Conservation (phyloP, 163 green algal species). For the Prototheca wickerhamii region DNA sequence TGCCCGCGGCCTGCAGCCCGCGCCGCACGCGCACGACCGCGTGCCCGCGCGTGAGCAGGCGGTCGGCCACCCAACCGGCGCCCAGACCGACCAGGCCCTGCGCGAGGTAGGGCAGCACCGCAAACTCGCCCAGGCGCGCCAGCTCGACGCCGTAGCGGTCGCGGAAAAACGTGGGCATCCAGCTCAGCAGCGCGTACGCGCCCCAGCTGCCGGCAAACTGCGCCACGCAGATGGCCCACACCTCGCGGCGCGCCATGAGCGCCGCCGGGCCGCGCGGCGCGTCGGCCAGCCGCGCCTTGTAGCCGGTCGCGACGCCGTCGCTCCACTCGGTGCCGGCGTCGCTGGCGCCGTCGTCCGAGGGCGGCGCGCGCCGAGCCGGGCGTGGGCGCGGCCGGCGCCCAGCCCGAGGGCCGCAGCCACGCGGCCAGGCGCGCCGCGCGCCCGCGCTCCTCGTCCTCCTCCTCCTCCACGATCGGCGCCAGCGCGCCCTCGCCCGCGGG, state of each 20-base stretch:
- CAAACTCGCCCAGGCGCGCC: constrained; percentile 46
- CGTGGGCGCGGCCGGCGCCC: not conserved
- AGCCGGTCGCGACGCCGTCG: constrained; percentile 6
- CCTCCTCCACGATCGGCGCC: not conserved
- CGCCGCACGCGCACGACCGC: constrained; percentile 41
- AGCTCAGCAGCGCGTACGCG: constrained; percentile 69
- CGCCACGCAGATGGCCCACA: constrained; percentile 64
- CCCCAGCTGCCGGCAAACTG: constrained; percentile 63
- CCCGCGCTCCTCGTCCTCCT: not conserved
- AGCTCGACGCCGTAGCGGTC: constrained; percentile 46
- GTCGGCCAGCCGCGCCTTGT: not conserved
- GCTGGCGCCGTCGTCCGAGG: not conserved
- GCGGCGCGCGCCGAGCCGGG: not conserved
- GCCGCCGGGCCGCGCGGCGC: constrained; percentile 24
- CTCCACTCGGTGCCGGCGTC: constrained; percentile 14
- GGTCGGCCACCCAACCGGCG: constrained; percentile 41
- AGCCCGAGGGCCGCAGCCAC: not conserved
- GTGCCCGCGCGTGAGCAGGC: constrained; percentile 44
- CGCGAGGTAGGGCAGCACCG: constrained; percentile 54
- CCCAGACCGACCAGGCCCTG: constrained; percentile 28
- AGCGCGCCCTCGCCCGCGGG: not conserved
- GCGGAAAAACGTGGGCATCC: constrained; percentile 72
- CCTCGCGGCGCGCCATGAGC: constrained; percentile 43
- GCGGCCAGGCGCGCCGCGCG: not conserved
- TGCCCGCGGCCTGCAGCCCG: constrained; percentile 51